These are phyloP conservation scores for Citrus medica DNA, from an alignment of 345 rosid genomes.

Conservation along the genomic window DNA sequence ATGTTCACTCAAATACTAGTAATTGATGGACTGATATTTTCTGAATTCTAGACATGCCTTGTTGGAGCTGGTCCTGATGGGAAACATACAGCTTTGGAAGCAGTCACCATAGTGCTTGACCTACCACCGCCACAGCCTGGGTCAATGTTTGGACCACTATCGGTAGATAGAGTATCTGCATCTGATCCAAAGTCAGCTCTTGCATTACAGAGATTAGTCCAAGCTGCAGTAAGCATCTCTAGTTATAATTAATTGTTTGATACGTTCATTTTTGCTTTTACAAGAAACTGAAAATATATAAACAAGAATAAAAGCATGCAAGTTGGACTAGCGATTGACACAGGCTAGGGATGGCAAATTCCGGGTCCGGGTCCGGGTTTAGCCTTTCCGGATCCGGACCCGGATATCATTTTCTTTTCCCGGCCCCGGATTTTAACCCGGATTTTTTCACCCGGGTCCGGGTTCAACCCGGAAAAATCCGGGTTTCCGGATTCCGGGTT, in stretches of 20 bases:
- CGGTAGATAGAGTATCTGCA: slow-evolving; percentile 89
- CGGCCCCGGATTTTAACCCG: no score
- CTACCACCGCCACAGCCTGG: slow-evolving; percentile 99
- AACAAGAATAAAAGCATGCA: background rate
- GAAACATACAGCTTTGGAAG: slow-evolving; percentile 97
- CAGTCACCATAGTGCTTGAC: slow-evolving; percentile 97
- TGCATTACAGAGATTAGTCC: slow-evolving; percentile 94
- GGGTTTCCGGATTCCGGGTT: no score
- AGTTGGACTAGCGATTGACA: background rate
- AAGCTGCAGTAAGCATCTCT: slow-evolving; percentile 84
- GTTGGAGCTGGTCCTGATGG: slow-evolving; percentile 99
- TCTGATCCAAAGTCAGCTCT: slow-evolving; percentile 99
- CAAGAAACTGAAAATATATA: background rate
- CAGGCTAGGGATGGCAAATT: no score
- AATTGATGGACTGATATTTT: slow-evolving; percentile 14
- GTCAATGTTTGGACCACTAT: slow-evolving; percentile 81
- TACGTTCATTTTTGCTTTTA: background rate
- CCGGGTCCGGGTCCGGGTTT: no score
- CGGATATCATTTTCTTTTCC: no score
- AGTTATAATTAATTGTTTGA: background rate
- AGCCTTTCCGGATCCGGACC: no score
- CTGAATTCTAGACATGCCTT: slow-evolving; percentile 76
- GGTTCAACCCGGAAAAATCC: no score
- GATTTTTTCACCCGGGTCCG: no score
- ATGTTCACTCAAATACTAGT: background rate